Percentiles rank a stretch among this genome's conserved stretches.
Evolutionary conservation across 2,329 filamentous ascomycete species (phyloP).

Genomic region (Monilinia vaccinii-corymbosi): DNA sequence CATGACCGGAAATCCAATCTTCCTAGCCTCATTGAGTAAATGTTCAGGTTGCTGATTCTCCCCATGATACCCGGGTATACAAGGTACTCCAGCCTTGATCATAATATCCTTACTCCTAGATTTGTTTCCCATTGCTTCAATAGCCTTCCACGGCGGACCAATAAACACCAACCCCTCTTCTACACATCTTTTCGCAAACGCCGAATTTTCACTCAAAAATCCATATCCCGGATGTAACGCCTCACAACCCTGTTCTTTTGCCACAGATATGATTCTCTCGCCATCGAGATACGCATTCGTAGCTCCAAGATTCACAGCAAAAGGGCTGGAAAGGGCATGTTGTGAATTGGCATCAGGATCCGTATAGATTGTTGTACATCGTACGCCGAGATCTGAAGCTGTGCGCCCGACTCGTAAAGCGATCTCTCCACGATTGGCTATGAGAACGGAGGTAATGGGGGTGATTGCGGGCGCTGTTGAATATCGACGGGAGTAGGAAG

Average conservation of each 20-base stretch:
- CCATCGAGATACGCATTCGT: slow-evolving; percentile 87
- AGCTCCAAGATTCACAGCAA: slow-evolving; percentile 74
- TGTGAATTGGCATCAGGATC: slow-evolving; percentile 81
- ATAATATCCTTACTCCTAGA: slow-evolving; percentile 93
- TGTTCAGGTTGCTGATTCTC: slow-evolving; percentile 61
- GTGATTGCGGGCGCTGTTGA: slow-evolving; percentile 25
- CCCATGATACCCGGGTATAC: slow-evolving; percentile 93
- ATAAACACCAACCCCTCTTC: slow-evolving; percentile 91
- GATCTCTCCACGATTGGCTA: slow-evolving; percentile 96
- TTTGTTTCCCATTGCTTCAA: slow-evolving; percentile 88
- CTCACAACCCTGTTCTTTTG: slow-evolving; percentile 76
- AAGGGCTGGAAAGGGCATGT: slow-evolving; percentile 77
- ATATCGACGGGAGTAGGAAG: slow-evolving; percentile 16
- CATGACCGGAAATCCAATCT: slow-evolving; percentile 60
- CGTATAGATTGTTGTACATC: slow-evolving; percentile 90
- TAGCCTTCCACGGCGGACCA: slow-evolving; percentile 75
- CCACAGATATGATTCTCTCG: slow-evolving; percentile 81
- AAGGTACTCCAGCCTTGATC: slow-evolving; percentile 88
- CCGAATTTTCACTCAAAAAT: slow-evolving; percentile 88
- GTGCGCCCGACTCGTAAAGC: slow-evolving; percentile 87
- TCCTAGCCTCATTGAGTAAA: slow-evolving; percentile 59
- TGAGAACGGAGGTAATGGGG: slow-evolving; percentile 71
- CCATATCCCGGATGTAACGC: slow-evolving; percentile 96
- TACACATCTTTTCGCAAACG: slow-evolving; percentile 79
- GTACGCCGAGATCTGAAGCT: slow-evolving; percentile 78